phyloP scores from a whole-genome alignment of 768 basidiomycete species.

The Mycena galopus region DNA sequence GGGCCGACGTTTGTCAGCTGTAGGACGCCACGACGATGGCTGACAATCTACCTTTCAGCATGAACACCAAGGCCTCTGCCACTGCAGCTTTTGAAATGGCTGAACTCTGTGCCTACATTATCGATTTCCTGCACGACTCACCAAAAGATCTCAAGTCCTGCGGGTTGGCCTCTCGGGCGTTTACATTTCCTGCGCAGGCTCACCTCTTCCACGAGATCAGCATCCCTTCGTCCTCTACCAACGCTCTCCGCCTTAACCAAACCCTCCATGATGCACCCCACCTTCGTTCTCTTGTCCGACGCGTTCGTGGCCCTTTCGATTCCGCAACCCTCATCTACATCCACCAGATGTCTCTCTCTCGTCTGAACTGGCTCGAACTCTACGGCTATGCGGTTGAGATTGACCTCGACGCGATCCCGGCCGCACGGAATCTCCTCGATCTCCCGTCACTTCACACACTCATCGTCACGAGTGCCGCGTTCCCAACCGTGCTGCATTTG shows the following conservation, averaged over 20 bases:
- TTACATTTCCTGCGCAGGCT: background rate
- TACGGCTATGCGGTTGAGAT: background rate
- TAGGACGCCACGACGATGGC: too few relatives aligned
- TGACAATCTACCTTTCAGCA: too few relatives aligned
- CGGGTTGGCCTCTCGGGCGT: constrained; percentile 43
- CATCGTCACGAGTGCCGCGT: background rate
- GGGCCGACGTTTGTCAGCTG: too few relatives aligned
- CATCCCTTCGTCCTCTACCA: background rate
- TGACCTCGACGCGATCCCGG: background rate
- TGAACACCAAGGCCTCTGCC: background rate
- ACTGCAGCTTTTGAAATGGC: background rate
- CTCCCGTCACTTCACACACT: constrained; percentile 3
- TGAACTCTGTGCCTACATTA: constrained; percentile 34
- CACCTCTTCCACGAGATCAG: background rate
- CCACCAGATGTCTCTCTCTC: background rate
- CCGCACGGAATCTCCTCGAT: background rate
- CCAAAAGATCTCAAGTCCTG: constrained; percentile 41
- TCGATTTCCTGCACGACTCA: constrained; percentile 46
- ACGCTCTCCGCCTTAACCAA: background rate
- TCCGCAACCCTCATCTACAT: background rate
- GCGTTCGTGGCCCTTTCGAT: background rate
- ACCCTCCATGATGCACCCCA: background rate
- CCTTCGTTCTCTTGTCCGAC: background rate
- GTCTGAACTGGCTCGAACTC: background rate
- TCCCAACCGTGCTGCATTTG: background rate